Evolutionary conservation across 495 filamentous ascomycete species (phyloP).

Genomic region (Podospora tetraspora): DNA sequence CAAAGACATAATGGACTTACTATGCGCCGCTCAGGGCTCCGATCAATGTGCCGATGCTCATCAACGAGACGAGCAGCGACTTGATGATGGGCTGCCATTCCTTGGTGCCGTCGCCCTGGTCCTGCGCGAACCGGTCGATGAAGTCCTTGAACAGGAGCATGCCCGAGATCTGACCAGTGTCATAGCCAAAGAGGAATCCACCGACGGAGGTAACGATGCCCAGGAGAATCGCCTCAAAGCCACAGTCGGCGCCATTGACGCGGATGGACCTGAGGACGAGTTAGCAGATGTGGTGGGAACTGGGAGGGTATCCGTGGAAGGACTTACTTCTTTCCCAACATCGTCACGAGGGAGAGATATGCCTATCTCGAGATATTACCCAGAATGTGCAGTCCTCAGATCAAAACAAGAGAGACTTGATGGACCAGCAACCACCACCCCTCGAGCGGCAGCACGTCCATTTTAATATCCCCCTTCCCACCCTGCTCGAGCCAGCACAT

Average conservation of each 20-base stretch:
- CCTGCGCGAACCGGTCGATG: conserved; percentile 39
- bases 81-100: conserved; percentile 32
- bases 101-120: conserved; percentile 23
- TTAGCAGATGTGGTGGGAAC: not conserved
- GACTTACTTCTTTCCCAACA: not conserved
- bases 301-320: not conserved
- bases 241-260: conserved; percentile 34
- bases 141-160: conserved; percentile 59
- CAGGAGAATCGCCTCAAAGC: conserved; percentile 33
- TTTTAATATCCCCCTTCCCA: not conserved
- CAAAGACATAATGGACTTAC: conserved; percentile 2
- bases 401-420: not conserved
- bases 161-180: conserved; percentile 56
- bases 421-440: not conserved
- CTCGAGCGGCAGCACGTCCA: not conserved
- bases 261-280: conserved; percentile 23
- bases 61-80: conserved; percentile 41
- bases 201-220: conserved; percentile 53
- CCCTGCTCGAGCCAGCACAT: not conserved
- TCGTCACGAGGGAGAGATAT: not conserved
- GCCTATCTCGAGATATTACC: not conserved
- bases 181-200: conserved; percentile 71
- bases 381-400: not conserved
- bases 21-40: conserved; percentile 36
- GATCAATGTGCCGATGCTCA: conserved; percentile 41